Evolutionary conservation across 805 yeast species (phyloP), one percentile per base, ranked within the genome.

Genomic region (Limtongia smithiae): DNA sequence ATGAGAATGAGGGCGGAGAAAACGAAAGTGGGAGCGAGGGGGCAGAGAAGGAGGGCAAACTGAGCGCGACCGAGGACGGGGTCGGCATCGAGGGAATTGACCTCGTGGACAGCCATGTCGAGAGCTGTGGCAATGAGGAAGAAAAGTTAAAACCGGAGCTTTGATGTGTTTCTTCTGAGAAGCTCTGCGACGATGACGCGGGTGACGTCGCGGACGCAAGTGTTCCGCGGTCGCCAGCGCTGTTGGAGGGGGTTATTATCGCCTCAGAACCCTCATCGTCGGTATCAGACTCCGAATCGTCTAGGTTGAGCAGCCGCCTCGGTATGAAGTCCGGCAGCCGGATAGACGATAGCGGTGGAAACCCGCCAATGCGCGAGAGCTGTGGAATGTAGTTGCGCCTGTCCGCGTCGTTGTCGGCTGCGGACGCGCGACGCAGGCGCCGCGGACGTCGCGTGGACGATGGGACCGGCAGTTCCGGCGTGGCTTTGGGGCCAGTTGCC

Each of bases 301-400:
- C 50, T 25, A 38, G 28, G 8, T 50, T 48, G 6, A 42, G 34
- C 21, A 43, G 37, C 20, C 50, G 41, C 15, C 54, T 44, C 4
- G 54, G 54, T 14, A 49, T n/a, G 20, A 49, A 41, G 25, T 52
- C 57, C 14, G 51, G 51, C 17, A 52, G 39, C 14, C 55, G 37
- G 15, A 52, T 48, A 15, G 33, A n/a, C 20, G 48, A 39, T 12
- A 52, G 39, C 12, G 51, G 45, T 11, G 57, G 57, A 20, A 53
- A 46, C 7, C 57, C 57, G 15, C 57, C 57, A 15, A 53, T 41
- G 7, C 30, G 21, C 4, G 57, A 53, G 14, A 53, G n/a, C 41
- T 53, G 48, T 6, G 57, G 57, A 18, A 53, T 53, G 17, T 44
- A 44, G 18, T 32, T 44, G 28, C 38, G 28, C 28, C n/a, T n/a